Conservation (phyloP, 1,284 basidiomycete species). For the Meira miltonrushii region DNA sequence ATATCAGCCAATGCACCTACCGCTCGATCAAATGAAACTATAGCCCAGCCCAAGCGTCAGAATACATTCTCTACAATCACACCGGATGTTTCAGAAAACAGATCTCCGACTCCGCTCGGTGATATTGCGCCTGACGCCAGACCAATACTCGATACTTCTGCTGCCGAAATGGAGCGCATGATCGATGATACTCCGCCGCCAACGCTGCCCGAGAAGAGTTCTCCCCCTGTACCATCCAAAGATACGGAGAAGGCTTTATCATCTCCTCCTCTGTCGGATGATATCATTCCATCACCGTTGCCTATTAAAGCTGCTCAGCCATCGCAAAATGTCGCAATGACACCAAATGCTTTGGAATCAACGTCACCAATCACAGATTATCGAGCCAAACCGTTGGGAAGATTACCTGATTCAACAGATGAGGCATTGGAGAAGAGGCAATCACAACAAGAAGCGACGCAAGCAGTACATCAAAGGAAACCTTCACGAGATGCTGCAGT, state of each 20-base stretch:
- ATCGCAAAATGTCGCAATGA: conserved; percentile 5
- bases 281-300: conserved; percentile 33
- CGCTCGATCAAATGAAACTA: too few relatives aligned
- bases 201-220: conserved; percentile 2
- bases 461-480: not conserved
- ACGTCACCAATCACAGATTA: conserved; percentile 33
- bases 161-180: not conserved
- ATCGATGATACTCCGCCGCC: not conserved
- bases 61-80: too few relatives aligned
- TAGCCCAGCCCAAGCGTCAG: too few relatives aligned
- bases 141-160: too few relatives aligned
- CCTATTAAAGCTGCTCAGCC: conserved; percentile 15
- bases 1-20: too few relatives aligned
- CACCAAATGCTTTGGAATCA: conserved; percentile 16
- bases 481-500: conserved; percentile 26
- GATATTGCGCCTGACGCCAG: too few relatives aligned
- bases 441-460: not conserved
- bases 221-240: not conserved
- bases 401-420: conserved; percentile 14
- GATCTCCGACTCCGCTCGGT: too few relatives aligned
- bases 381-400: conserved; percentile 31
- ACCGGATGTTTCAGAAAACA: too few relatives aligned
- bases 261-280: conserved; percentile 16
- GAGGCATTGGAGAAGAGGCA: conserved; percentile 17
- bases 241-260: conserved; percentile 1